These are phyloP conservation scores for Syzygium malaccense DNA, from an alignment of 441 rosid genomes.

Conservation along the genomic window DNA sequence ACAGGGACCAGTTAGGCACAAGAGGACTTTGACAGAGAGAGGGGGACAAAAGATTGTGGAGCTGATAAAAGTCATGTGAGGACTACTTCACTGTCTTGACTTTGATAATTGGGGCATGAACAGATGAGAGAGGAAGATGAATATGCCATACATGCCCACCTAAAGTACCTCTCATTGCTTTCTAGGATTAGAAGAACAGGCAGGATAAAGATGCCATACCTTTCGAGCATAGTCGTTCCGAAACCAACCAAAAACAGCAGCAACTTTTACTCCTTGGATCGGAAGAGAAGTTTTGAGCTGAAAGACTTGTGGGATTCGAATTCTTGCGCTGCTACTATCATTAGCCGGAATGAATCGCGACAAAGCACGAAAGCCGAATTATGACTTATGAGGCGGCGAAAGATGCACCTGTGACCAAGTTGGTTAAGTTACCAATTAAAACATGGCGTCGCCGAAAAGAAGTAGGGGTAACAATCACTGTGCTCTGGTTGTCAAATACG, in stretches of 20 bases:
- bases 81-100: not conserved
- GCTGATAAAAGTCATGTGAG: slow-evolving; percentile 1
- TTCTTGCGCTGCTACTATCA: not conserved
- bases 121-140: not conserved
- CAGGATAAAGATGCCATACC: not conserved
- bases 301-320: slow-evolving; percentile 22
- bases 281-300: slow-evolving; percentile 4
- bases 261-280: not conserved
- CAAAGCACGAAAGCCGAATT: not conserved
- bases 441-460: not conserved
- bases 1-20: slow-evolving; percentile 13
- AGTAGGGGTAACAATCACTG: not conserved
- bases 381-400: not conserved
- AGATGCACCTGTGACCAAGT: not conserved
- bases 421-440: not conserved
- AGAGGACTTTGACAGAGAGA: not conserved
- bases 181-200: not conserved
- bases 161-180: not conserved
- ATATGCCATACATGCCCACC: not conserved
- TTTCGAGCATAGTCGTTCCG: not conserved
- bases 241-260: slow-evolving; percentile 9
- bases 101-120: not conserved
- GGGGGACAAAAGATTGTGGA: slow-evolving; percentile 31
- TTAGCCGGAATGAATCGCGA: slow-evolving; percentile 12
- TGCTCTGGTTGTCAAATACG: not conserved